These are phyloP conservation scores for Thinopyrum elongatum DNA, from an alignment of 176 grass and related monocot genomes.

Conservation along the genomic window DNA sequence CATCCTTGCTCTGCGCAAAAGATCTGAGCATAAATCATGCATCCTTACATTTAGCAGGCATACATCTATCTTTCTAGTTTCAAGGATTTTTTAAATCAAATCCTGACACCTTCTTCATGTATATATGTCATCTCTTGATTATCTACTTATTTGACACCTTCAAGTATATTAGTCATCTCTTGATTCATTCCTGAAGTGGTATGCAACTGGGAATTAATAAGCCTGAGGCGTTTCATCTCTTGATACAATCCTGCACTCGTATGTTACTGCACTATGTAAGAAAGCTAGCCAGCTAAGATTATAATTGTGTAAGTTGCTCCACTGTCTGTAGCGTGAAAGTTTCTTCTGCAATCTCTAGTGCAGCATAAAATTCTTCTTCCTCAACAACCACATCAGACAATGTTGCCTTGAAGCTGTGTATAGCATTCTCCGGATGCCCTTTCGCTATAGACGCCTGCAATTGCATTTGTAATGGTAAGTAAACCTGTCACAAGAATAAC, in stretches of 20 bases:
- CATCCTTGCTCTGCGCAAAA: background rate
- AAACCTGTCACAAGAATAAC: background rate
- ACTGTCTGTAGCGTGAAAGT: conserved; percentile 43
- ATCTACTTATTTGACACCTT: background rate
- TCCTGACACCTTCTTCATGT: background rate
- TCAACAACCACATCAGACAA: conserved; percentile 17
- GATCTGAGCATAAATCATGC: background rate
- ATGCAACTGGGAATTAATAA: background rate
- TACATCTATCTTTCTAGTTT: background rate
- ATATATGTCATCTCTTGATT: background rate
- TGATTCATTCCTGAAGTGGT: background rate
- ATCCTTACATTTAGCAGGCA: background rate
- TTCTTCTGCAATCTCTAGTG: conserved; percentile 34
- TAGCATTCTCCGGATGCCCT: conserved; percentile 56
- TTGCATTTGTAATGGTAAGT: conserved; percentile 20
- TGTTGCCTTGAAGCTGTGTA: conserved; percentile 32
- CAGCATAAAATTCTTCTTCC: conserved; percentile 24
- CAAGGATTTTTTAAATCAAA: background rate
- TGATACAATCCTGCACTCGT: background rate
- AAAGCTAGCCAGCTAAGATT: background rate
- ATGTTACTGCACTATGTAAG: background rate
- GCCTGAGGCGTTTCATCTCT: background rate
- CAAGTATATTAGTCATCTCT: background rate
- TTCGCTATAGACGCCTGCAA: conserved; percentile 64
- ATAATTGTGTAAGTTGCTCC: conserved; percentile 35